Evolutionary conservation across 129 eudicot genomes (phyloP).

Genomic region (Rutidosis leptorrhynchoides): DNA sequence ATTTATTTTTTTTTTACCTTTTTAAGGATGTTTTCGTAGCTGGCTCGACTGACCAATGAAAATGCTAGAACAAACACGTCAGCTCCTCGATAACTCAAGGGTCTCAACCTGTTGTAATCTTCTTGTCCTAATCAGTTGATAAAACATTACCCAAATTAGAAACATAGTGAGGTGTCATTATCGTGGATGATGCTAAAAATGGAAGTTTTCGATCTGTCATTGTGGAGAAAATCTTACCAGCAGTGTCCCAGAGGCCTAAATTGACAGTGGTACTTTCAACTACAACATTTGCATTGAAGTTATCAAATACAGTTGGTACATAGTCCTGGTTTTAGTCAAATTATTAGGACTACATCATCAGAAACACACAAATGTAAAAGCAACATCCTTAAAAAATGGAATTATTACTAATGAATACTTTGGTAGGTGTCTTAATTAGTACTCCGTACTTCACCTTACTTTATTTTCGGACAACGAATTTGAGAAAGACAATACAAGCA

Average conservation of each 20-base stretch:
- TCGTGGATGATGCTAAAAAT: neutral
- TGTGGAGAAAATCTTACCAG: constrained; percentile 51
- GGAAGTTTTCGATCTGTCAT: neutral
- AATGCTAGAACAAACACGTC: constrained; percentile 89
- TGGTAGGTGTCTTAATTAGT: neutral
- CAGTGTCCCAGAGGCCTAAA: constrained; percentile 98
- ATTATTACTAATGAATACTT: too few species aligned
- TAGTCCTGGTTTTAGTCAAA: constrained; percentile 58
- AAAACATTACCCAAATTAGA: constrained; percentile 18
- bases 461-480: neutral
- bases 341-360: constrained; percentile 21
- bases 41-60: constrained; percentile 90
- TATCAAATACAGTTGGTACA: constrained; percentile 92
- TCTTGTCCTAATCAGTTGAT: constrained; percentile 62
- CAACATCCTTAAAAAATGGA: too few species aligned
- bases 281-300: constrained; percentile 96
- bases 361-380: constrained; percentile 7
- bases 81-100: constrained; percentile 87
- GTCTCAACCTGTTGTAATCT: constrained; percentile 88
- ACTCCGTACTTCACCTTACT: neutral
- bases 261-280: constrained; percentile 95
- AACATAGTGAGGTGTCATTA: neutral
- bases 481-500: neutral
- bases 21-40: constrained; percentile 81
- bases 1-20: too few species aligned